phyloP scores from a whole-genome alignment of 2,329 filamentous ascomycete species.

The Onygena corvina region DNA sequence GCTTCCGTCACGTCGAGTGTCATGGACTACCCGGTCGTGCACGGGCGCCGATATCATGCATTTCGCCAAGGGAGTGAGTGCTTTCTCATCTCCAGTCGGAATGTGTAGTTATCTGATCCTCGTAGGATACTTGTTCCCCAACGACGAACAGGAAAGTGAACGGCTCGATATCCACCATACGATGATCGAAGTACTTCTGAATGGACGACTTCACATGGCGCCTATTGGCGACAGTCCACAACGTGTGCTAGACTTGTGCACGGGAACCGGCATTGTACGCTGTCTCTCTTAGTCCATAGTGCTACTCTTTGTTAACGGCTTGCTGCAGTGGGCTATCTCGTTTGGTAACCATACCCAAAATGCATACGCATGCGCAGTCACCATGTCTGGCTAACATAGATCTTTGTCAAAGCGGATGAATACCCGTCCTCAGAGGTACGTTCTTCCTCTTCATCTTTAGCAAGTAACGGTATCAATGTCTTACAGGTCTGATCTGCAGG shows the following conservation, averaged over 20 bases:
- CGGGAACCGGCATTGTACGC: constrained; percentile 17
- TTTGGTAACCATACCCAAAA: background rate
- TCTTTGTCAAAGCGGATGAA: constrained; percentile 18
- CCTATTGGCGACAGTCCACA: constrained; percentile 15
- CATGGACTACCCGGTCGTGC: constrained; percentile 22
- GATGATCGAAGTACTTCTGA: constrained; percentile 13
- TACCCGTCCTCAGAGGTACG: constrained; percentile 17
- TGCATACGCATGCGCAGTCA: background rate
- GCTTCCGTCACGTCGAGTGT: constrained; percentile 13
- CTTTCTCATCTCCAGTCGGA: too few relatives aligned
- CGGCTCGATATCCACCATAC: constrained; percentile 17
- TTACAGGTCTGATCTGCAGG: too few relatives aligned
- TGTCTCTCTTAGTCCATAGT: background rate
- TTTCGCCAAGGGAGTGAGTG: constrained; percentile 16
- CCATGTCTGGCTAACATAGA: background rate
- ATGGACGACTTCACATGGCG: constrained; percentile 15
- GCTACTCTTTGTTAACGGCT: background rate
- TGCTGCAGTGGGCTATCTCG: background rate
- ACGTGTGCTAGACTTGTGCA: constrained; percentile 17
- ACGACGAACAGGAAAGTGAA: constrained; percentile 17
- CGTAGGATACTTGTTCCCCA: constrained; percentile 14
- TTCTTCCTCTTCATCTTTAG: background rate
- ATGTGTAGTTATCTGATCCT: background rate
- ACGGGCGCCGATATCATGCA: constrained; percentile 20
- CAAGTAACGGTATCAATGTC: background rate